These are phyloP conservation scores for Rhynchospora pubera DNA, from an alignment of 176 grass and related monocot species.

Conservation along the genomic window DNA sequence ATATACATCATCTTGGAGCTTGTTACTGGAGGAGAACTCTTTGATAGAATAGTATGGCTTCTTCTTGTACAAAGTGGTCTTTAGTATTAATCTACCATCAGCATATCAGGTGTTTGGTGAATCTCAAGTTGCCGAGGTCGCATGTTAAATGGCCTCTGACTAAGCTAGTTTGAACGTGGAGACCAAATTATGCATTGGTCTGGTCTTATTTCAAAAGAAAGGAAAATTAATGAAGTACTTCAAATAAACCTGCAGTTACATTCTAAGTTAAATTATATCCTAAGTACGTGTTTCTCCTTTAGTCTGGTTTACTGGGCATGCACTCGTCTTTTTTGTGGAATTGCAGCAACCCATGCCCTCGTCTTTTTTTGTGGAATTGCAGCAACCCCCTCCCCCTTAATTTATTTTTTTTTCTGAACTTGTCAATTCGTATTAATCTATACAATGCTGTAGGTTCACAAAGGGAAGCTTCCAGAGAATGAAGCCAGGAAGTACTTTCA, in stretches of 20 bases:
- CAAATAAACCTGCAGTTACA: not conserved
- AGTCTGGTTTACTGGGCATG: not conserved
- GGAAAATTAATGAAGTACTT: not conserved
- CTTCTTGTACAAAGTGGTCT: slow-evolving; percentile 7
- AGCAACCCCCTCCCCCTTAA: not conserved
- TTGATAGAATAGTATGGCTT: slow-evolving; percentile 86
- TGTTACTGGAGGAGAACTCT: slow-evolving; percentile 83
- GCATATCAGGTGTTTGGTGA: not conserved
- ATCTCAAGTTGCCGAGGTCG: not conserved
- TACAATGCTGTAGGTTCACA: slow-evolving; percentile 41
- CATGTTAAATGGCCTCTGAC: not conserved
- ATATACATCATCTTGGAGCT: slow-evolving; percentile 99
- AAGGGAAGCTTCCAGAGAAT: slow-evolving; percentile 59
- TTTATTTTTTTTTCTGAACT: not conserved
- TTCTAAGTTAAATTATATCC: not conserved
- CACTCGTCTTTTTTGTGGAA: not conserved
- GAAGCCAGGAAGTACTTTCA: slow-evolving; percentile 85
- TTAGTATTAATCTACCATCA: not conserved
- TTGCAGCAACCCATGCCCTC: not conserved
- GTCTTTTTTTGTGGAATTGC: not conserved
- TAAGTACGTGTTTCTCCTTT: not conserved
- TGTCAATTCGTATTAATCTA: not conserved
- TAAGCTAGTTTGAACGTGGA: not conserved
- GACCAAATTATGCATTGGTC: not conserved
- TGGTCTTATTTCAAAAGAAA: not conserved